Percentiles rank a stretch among this genome's conserved stretches.
These are phyloP conservation scores for Ascochyta clinopodiicola DNA, from an alignment of 2,329 filamentous ascomycete species.

Conservation along the genomic window DNA sequence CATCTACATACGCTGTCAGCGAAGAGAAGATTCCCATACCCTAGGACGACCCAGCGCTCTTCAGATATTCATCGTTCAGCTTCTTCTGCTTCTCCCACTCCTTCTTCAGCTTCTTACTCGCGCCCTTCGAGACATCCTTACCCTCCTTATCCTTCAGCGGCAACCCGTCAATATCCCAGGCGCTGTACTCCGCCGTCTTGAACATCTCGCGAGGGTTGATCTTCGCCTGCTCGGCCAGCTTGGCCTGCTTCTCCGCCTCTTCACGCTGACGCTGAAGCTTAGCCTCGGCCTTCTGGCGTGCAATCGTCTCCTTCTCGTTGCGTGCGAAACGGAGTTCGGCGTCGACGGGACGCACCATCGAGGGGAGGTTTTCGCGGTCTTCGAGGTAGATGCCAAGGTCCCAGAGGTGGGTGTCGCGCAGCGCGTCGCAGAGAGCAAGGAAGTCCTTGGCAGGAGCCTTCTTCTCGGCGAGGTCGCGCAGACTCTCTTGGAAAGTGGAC, in stretches of 20 bases:
- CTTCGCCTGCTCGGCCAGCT: constrained; percentile 63
- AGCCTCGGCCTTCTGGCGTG: constrained; percentile 51
- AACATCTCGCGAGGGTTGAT: constrained; percentile 66
- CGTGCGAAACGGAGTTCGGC: constrained; percentile 61
- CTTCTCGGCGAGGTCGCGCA: constrained; percentile 60
- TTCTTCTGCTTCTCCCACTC: constrained; percentile 93
- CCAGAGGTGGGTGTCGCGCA: constrained; percentile 82
- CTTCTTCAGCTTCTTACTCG: constrained; percentile 83
- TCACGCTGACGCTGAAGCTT: constrained; percentile 65
- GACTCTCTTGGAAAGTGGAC: constrained; percentile 64
- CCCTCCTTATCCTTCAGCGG: constrained; percentile 80
- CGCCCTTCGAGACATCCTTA: constrained; percentile 79
- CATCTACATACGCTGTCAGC: neutral
- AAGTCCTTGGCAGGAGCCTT: constrained; percentile 71
- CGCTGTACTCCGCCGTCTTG: constrained; percentile 67
- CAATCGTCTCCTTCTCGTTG: constrained; percentile 60
- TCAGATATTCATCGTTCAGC: constrained; percentile 64
- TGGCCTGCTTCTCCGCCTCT: constrained; percentile 61
- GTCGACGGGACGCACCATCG: constrained; percentile 74
- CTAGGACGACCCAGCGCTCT: constrained; percentile 15
- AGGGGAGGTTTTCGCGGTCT: constrained; percentile 74
- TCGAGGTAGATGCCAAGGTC: constrained; percentile 87
- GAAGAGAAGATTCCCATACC: neutral
- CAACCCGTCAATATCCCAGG: constrained; percentile 83
- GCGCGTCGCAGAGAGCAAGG: constrained; percentile 71